These are phyloP conservation scores for Wickerhamomyces ciferrii DNA, from an alignment of 805 yeast species.

Conservation along the genomic window DNA sequence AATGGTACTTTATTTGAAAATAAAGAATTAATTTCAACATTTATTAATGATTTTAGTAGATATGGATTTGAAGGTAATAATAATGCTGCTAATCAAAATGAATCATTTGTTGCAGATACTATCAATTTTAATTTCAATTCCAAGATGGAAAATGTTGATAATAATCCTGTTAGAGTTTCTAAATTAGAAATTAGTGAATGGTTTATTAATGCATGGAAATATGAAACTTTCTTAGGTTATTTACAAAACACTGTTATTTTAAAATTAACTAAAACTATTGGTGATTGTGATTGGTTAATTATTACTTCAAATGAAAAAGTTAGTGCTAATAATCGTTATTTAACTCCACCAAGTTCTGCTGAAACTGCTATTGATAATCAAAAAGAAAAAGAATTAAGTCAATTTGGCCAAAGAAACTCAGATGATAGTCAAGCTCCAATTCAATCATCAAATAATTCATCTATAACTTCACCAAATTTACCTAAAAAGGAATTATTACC, in stretches of 20 bases:
- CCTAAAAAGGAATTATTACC: slow-evolving; percentile 6
- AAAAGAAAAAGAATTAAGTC: slow-evolving; percentile 13
- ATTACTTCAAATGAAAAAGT: slow-evolving; percentile 27
- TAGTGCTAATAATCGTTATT: slow-evolving; percentile 20
- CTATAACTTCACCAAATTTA: background rate
- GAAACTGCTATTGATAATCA: slow-evolving; percentile 11
- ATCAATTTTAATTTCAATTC: slow-evolving; percentile 24
- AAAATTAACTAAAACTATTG: slow-evolving; percentile 30
- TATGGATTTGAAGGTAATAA: slow-evolving; percentile 19
- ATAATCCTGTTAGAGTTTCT: slow-evolving; percentile 27
- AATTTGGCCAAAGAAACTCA: slow-evolving; percentile 6
- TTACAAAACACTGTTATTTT: slow-evolving; percentile 29
- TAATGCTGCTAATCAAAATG: slow-evolving; percentile 13
- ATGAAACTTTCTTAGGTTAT: slow-evolving; percentile 30
- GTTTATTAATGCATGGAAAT: slow-evolving; percentile 35
- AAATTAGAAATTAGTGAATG: slow-evolving; percentile 32
- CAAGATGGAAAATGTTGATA: slow-evolving; percentile 16
- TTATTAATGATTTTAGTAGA: slow-evolving; percentile 21
- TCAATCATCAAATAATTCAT: background rate
- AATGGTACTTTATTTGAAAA: slow-evolving; percentile 18
- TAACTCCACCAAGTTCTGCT: slow-evolving; percentile 21
- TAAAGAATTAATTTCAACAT: slow-evolving; percentile 19
- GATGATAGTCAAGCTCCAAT: slow-evolving; percentile 1
- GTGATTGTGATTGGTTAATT: slow-evolving; percentile 34
- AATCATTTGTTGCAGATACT: slow-evolving; percentile 21